A percentile compares a stretch with the other conserved stretches of the same genome.
Evolutionary conservation across 2,329 filamentous ascomycete species (phyloP).

Genomic region (Chaetothyriales sp.): DNA sequence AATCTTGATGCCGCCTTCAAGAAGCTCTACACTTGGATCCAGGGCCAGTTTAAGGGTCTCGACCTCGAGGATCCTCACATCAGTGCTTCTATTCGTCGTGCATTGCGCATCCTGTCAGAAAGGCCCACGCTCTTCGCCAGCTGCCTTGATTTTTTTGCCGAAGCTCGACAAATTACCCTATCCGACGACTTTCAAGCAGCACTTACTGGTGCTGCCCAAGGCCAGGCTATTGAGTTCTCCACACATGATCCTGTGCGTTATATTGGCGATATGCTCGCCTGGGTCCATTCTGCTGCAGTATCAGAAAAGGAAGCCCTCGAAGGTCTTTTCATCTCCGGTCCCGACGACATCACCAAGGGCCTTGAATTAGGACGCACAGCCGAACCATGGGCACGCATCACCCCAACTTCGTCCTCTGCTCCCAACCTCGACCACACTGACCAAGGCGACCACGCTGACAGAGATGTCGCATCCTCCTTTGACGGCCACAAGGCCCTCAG

Average conservation of each 20-base stretch:
- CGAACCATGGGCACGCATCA: slow-evolving; percentile 62
- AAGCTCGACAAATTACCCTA: slow-evolving; percentile 72
- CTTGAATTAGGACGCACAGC: slow-evolving; percentile 67
- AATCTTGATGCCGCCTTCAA: slow-evolving; percentile 82
- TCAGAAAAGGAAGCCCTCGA: slow-evolving; percentile 89
- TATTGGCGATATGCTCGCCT: slow-evolving; percentile 92
- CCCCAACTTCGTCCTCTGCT: not conserved
- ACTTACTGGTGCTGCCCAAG: slow-evolving; percentile 52
- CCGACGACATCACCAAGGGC: slow-evolving; percentile 71
- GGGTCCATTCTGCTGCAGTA: slow-evolving; percentile 87
- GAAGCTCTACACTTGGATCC: slow-evolving; percentile 90
- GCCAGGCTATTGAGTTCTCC: slow-evolving; percentile 86
- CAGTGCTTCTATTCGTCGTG: slow-evolving; percentile 67
- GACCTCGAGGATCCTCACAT: slow-evolving; percentile 93
- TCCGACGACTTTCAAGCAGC: slow-evolving; percentile 83
- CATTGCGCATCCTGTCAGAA: slow-evolving; percentile 76
- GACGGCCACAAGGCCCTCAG: slow-evolving; percentile 71
- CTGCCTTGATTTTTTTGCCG: slow-evolving; percentile 84
- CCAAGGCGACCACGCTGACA: slow-evolving; percentile 39
- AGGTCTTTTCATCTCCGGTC: slow-evolving; percentile 78
- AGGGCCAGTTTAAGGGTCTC: slow-evolving; percentile 79
- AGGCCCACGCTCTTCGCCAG: slow-evolving; percentile 81
- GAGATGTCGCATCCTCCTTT: slow-evolving; percentile 45
- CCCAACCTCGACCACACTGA: not conserved
- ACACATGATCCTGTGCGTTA: slow-evolving; percentile 88